These are phyloP conservation scores for Hypoxylon sp. DNA, from an alignment of 2,329 filamentous ascomycete genomes.

Conservation along the genomic window DNA sequence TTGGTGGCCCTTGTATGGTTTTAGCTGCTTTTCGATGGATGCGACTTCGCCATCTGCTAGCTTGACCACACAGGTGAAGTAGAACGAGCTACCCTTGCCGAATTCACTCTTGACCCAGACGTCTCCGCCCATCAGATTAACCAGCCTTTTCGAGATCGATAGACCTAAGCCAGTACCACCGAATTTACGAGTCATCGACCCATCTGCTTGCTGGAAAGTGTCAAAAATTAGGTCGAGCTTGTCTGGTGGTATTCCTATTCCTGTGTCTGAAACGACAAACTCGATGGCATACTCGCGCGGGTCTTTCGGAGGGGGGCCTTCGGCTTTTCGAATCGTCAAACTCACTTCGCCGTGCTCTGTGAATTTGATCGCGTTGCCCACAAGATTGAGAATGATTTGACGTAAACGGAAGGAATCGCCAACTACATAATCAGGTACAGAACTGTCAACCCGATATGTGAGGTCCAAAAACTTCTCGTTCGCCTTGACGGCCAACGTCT, in stretches of 20 bases:
- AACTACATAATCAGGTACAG: slow-evolving; percentile 93
- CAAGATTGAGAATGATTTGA: slow-evolving; percentile 96
- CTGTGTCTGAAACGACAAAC: slow-evolving; percentile 95
- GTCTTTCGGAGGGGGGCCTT: slow-evolving; percentile 72
- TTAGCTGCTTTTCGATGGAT: slow-evolving; percentile 84
- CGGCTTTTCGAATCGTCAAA: slow-evolving; percentile 83
- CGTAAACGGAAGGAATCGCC: slow-evolving; percentile 96
- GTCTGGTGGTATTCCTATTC: slow-evolving; percentile 94
- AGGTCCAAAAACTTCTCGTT: slow-evolving; percentile 95
- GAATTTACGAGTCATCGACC: slow-evolving; percentile 95
- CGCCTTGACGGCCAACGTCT: slow-evolving; percentile 95
- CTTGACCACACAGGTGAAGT: slow-evolving; percentile 93
- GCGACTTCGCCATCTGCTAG: slow-evolving; percentile 83
- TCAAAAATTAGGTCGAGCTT: slow-evolving; percentile 98
- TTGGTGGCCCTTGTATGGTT: slow-evolving; percentile 91
- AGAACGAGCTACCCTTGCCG: slow-evolving; percentile 92
- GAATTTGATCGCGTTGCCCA: slow-evolving; percentile 99
- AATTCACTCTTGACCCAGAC: slow-evolving; percentile 96
- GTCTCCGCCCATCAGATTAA: slow-evolving; percentile 95
- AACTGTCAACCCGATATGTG: slow-evolving; percentile 92
- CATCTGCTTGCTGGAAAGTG: slow-evolving; percentile 98
- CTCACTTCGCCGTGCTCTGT: slow-evolving; percentile 97
- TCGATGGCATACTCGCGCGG: slow-evolving; percentile 91
- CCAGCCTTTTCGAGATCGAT: slow-evolving; percentile 94
- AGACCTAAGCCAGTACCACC: slow-evolving; percentile 93